A percentile compares a stretch with the other conserved stretches of the same genome.
Evolutionary conservation across 2,329 filamentous ascomycete species (phyloP).

Genomic region (Tolypocladium guangdongense): DNA sequence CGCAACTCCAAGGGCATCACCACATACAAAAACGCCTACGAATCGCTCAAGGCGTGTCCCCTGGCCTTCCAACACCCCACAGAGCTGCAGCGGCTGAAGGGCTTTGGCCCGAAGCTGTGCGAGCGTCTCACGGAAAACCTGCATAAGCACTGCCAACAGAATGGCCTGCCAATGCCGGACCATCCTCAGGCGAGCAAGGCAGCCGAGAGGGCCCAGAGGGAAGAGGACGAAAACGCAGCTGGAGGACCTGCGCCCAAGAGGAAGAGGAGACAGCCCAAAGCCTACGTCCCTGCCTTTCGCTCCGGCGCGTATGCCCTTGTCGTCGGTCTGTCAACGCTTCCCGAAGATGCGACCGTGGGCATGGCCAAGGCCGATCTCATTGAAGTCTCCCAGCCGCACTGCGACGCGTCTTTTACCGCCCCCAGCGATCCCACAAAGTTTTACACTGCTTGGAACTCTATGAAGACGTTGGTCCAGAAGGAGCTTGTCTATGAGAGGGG

Average conservation of each 20-base stretch:
- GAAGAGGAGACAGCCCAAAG: slow-evolving; percentile 46
- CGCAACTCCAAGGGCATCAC: slow-evolving; percentile 58
- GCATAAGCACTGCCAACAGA: slow-evolving; percentile 50
- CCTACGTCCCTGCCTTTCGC: slow-evolving; percentile 62
- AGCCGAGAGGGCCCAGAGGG: slow-evolving; percentile 14
- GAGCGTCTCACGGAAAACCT: slow-evolving; percentile 54
- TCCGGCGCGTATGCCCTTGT: slow-evolving; percentile 67
- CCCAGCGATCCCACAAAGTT: slow-evolving; percentile 57
- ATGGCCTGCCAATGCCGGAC: slow-evolving; percentile 58
- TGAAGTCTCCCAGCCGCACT: slow-evolving; percentile 57
- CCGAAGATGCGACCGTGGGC: slow-evolving; percentile 39
- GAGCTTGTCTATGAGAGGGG: slow-evolving; percentile 64
- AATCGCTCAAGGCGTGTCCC: slow-evolving; percentile 66
- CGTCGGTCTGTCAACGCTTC: slow-evolving; percentile 50
- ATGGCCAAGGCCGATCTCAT: slow-evolving; percentile 61
- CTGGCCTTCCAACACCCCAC: slow-evolving; percentile 60
- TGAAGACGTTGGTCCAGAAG: slow-evolving; percentile 64
- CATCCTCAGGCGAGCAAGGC: slow-evolving; percentile 36
- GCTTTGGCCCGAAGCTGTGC: slow-evolving; percentile 63
- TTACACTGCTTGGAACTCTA: slow-evolving; percentile 75
- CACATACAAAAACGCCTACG: slow-evolving; percentile 67
- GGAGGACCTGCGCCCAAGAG: slow-evolving; percentile 25
- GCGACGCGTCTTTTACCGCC: slow-evolving; percentile 61
- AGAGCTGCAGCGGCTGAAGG: slow-evolving; percentile 60
- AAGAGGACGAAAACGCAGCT: slow-evolving; percentile 24